Percentiles rank a stretch among this genome's conserved stretches.
Conservation (phyloP, 1,284 basidiomycete species). For the Inonotus hispidus region DNA sequence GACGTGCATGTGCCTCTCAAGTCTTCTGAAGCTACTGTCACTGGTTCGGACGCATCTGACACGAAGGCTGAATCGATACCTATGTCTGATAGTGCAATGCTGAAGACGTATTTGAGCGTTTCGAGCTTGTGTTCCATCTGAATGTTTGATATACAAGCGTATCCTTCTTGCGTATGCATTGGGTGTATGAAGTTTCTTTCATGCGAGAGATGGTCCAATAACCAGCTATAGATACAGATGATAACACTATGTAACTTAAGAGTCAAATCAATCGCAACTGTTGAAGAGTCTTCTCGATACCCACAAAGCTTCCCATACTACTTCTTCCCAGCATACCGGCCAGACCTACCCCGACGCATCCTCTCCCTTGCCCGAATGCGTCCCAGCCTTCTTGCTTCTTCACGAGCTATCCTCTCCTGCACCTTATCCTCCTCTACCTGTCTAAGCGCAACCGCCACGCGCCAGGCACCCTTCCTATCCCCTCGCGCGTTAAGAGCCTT, state of each 20-base stretch:
- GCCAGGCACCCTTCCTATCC: constrained; percentile 47
- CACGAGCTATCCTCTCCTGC: background rate
- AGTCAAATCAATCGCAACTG: background rate
- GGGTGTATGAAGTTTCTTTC: too few relatives aligned
- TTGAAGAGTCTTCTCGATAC: background rate
- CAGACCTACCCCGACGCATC: background rate
- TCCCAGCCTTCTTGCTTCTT: constrained; percentile 1
- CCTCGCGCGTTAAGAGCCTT: constrained; percentile 51
- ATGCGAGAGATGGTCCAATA: too few relatives aligned
- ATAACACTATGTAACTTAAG: background rate
- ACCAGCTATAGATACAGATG: constrained; percentile 2
- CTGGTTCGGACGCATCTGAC: background rate
- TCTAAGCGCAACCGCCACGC: constrained; percentile 46
- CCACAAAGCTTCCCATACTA: too few relatives aligned
- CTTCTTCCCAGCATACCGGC: background rate
- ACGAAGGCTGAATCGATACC: background rate
- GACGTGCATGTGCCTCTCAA: too few relatives aligned
- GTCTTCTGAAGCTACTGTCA: too few relatives aligned
- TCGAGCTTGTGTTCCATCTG: constrained; percentile 3
- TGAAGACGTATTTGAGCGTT: constrained; percentile 7
- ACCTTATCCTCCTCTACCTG: background rate
- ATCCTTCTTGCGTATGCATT: background rate
- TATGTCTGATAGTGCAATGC: background rate
- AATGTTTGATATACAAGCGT: background rate
- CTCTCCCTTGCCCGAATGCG: constrained; percentile 2